Evolutionary conservation across 257 asterid genomes (phyloP), one percentile per base, ranked within the genome.

Genomic region (Jacaranda copaia): DNA sequence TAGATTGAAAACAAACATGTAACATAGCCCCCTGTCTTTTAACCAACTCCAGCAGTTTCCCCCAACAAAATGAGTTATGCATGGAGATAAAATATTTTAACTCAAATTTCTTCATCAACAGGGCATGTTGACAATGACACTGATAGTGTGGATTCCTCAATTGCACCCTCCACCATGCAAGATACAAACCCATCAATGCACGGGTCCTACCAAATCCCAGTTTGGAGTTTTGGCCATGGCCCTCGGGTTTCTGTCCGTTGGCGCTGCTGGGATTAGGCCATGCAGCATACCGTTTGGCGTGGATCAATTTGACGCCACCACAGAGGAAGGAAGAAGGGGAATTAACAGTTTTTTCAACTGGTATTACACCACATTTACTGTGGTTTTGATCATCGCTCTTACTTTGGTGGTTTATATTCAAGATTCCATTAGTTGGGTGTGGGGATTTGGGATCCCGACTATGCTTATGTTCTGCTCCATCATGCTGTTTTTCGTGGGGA

Each of bases 271-370:
- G n/a, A 93, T 96, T 15, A 67, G 99, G 82, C 99, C 99, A 0
- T 96, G 99, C 87, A 96, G 94, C 78, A 77, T 96, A 16, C 98
- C 98, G 0, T 96, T 96, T 73, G 99, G 99, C 0, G 98, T 91
- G 4, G 99, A 96, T 64, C 99, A 93, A 43, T 96, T 96, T 25
- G 98, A 96, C 35, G 38, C 90, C 5, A 19, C 78, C 0, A 90
- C 98, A 0, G 88, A 81, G 5, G 88, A 88, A 63, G 98, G 99
- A 6, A 74, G 98, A 8, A 86, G 80, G 49, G 97, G 91, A 10
- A 93, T 96, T 56, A 86, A 82, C 70, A 93, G 98, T 36, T 96
- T 89, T 82, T 96, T 93, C 73, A 96, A 96, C 60, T 93, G 99
- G 99, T 96, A 93, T 15, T 96, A 96, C 86, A 84, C 91, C 32